A percentile compares a stretch with the other conserved stretches of the same genome.
Evolutionary conservation across 2,329 filamentous ascomycete genomes (phyloP).

Genomic region (Lecanosticta acicola): DNA sequence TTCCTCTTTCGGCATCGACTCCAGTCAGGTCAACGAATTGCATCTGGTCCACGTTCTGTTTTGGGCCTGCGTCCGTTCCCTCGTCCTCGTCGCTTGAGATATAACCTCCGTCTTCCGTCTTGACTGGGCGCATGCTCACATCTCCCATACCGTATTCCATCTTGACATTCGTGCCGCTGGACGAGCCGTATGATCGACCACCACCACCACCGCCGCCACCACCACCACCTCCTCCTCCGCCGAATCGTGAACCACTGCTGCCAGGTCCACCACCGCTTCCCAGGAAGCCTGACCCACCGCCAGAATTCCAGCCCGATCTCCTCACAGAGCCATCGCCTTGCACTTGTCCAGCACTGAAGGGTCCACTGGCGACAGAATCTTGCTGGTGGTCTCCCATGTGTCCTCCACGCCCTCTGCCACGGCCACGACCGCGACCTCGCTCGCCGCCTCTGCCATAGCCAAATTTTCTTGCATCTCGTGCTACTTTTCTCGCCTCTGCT

Average conservation of each 20-base stretch:
- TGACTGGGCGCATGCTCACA: constrained; percentile 21
- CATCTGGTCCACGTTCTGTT: constrained; percentile 54
- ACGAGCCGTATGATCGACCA: constrained; percentile 9
- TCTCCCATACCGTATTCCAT: constrained; percentile 24
- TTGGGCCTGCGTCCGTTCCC: constrained; percentile 42
- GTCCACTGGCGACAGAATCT: constrained; percentile 35
- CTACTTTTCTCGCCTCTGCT: constrained; percentile 23
- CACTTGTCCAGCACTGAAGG: constrained; percentile 36
- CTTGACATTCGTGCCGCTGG: constrained; percentile 31
- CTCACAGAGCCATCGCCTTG: constrained; percentile 16
- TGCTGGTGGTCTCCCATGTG: constrained; percentile 35
- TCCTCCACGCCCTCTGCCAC: constrained; percentile 37
- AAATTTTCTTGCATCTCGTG: constrained; percentile 24
- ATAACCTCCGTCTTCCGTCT: constrained; percentile 36
- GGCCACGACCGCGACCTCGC: constrained; percentile 19
- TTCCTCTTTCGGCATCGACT: constrained; percentile 23
- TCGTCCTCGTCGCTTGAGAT: constrained; percentile 48
- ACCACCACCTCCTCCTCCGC: constrained; percentile 8
- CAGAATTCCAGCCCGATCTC: constrained; percentile 11
- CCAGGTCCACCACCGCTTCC: constrained; percentile 10
- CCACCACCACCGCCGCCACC: constrained; percentile 17
- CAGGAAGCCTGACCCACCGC: constrained; percentile 10
- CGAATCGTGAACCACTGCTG: constrained; percentile 13
- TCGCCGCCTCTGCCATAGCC: constrained; percentile 21
- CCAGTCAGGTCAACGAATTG: constrained; percentile 52